Percentiles rank a stretch among this genome's conserved stretches.
Conservation (phyloP, 2,329 filamentous ascomycete genomes). For the Elsinoe batatas region DNA sequence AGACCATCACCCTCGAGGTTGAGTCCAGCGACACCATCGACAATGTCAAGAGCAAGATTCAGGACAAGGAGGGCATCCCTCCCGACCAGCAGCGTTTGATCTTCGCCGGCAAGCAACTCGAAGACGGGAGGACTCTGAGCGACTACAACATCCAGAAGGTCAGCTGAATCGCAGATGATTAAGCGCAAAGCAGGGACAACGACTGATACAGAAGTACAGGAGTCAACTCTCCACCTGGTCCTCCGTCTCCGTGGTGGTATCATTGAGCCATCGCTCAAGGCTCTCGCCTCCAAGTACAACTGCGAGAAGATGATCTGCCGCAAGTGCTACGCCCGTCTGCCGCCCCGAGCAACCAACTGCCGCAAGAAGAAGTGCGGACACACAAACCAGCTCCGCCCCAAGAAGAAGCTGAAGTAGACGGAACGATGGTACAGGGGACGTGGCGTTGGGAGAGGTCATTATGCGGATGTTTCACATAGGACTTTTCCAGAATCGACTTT, state of each 20-base stretch:
- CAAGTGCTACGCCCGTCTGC: conserved; percentile 98
- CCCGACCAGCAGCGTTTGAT: conserved; percentile 98
- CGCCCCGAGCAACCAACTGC: conserved; percentile 99
- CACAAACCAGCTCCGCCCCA: conserved; percentile 99
- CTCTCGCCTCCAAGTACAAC: conserved; percentile 98
- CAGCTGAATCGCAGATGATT: not conserved
- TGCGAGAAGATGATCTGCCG: conserved; percentile 99
- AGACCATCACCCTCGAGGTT: conserved; percentile 99
- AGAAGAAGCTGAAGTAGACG: conserved; percentile 99
- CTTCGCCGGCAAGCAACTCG: conserved; percentile 98
- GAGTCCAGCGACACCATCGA: conserved; percentile 99
- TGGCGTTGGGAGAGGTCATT: conserved; percentile 9
- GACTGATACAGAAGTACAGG: conserved; percentile 43
- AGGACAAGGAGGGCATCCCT: conserved; percentile 98
- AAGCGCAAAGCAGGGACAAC: not conserved
- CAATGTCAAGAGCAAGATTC: conserved; percentile 99
- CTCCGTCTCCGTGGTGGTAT: conserved; percentile 98
- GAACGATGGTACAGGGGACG: conserved; percentile 27
- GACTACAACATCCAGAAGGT: conserved; percentile 98
- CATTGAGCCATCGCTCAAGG: conserved; percentile 98
- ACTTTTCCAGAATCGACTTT: conserved; percentile 8
- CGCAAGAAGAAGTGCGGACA: conserved; percentile 99
- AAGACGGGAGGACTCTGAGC: conserved; percentile 91
- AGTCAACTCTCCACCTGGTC: conserved; percentile 96
- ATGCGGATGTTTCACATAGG: conserved; percentile 7